Conservation (phyloP, 1,284 basidiomycete genomes). For the Trametes versicolor region DNA sequence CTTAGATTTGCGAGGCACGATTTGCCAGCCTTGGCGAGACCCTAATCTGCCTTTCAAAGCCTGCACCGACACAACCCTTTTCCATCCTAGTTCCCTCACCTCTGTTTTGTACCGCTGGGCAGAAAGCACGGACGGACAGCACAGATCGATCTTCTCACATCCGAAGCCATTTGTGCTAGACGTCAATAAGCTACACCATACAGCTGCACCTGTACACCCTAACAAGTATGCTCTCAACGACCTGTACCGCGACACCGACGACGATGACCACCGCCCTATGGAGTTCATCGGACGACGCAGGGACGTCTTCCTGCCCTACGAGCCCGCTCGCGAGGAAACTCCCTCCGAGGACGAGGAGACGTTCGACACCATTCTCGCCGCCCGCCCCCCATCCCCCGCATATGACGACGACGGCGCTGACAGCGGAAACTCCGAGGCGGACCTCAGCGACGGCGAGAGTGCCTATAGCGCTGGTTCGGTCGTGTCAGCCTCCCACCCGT, state of each 20-base stretch:
- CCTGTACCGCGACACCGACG: not conserved
- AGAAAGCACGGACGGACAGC: conserved; percentile 13
- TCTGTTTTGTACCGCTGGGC: conserved; percentile 41
- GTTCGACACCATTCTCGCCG: not conserved
- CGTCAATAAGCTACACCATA: conserved; percentile 34
- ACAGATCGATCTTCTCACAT: conserved; percentile 33
- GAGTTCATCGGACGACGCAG: conserved; percentile 4
- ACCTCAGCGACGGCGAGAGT: not conserved
- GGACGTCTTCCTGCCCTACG: conserved; percentile 29
- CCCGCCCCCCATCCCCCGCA: too few relatives aligned
- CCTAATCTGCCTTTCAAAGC: conserved; percentile 31
- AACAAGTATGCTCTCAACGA: conserved; percentile 4
- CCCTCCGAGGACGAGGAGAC: not conserved
- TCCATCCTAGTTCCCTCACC: conserved; percentile 40
- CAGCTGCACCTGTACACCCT: not conserved
- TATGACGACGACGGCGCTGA: not conserved
- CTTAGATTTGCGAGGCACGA: conserved; percentile 66
- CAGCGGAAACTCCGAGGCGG: not conserved
- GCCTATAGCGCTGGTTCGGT: too few relatives aligned
- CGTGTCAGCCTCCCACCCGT: too few relatives aligned
- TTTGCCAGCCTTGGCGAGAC: conserved; percentile 45
- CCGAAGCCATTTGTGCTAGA: conserved; percentile 37
- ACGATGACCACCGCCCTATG: not conserved
- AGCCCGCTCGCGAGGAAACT: not conserved
- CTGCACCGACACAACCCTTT: conserved; percentile 39